These are phyloP conservation scores for Yamadazyma sp. DNA, from an alignment of 805 yeast species.

Conservation along the genomic window DNA sequence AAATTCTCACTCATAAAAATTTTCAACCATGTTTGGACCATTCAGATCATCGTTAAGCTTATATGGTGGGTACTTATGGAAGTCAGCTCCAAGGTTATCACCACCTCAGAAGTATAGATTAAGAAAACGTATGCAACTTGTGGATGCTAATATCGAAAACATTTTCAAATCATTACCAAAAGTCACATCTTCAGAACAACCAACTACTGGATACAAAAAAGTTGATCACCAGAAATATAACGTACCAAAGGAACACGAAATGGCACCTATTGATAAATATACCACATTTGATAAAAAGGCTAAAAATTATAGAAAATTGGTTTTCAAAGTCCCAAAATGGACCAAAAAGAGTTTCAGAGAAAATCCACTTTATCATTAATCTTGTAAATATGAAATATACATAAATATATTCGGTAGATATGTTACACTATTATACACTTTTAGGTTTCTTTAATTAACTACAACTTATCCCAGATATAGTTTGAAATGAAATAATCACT, in stretches of 20 bases:
- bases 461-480: conserved; percentile 67
- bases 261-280: conserved; percentile 82
- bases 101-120: conserved; percentile 78
- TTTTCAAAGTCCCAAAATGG: conserved; percentile 90
- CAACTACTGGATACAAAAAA: conserved; percentile 25
- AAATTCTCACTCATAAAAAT: too few relatives aligned
- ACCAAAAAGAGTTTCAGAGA: conserved; percentile 78
- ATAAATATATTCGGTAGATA: too few relatives aligned
- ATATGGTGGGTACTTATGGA: conserved; percentile 77
- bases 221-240: conserved; percentile 33
- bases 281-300: conserved; percentile 76
- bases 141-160: conserved; percentile 73
- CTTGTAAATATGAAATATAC: conserved; percentile 1
- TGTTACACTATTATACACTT: too few relatives aligned
- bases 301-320: conserved; percentile 80
- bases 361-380: conserved; percentile 57
- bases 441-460: too few relatives aligned
- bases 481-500: conserved; percentile 71
- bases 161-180: conserved; percentile 39
- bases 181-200: not conserved
- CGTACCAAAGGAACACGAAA: conserved; percentile 77
- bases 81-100: conserved; percentile 54
- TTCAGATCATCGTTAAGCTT: conserved; percentile 57
- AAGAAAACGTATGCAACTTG: conserved; percentile 75
- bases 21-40: conserved; percentile 59